phyloP scores from a whole-genome alignment of 1,139 yeast species.

The Starmera stellimalicola region DNA sequence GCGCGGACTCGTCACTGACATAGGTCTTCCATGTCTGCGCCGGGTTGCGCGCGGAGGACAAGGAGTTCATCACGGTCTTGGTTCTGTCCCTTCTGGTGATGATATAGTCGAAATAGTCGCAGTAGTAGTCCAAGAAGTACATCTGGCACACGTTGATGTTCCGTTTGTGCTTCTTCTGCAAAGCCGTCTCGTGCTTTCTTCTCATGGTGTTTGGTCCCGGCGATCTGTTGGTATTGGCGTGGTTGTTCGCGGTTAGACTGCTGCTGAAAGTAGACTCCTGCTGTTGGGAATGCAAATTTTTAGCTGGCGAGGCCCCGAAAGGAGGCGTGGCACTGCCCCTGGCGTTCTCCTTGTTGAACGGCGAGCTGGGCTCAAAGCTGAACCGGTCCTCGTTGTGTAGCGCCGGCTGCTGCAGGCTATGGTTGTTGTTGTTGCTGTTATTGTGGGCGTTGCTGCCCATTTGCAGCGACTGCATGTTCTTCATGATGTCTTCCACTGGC shows the following conservation, averaged over 20 bases:
- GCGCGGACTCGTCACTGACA: constrained; percentile 75
- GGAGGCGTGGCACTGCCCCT: constrained; percentile 19
- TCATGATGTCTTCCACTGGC: constrained; percentile 17
- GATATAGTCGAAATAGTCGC: constrained; percentile 91
- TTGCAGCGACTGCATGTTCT: constrained; percentile 18
- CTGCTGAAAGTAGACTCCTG: too few relatives aligned
- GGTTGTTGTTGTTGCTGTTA: constrained; percentile 1
- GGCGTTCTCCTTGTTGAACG: constrained; percentile 28
- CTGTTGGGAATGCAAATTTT: not conserved
- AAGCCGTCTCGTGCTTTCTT: constrained; percentile 1
- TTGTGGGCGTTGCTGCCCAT: constrained; percentile 5
- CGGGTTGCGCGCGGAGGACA: constrained; percentile 28
- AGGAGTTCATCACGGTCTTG: constrained; percentile 51
- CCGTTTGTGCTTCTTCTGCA: constrained; percentile 59
- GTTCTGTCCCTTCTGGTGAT: constrained; percentile 78
- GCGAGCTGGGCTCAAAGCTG: constrained; percentile 19
- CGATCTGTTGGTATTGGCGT: constrained; percentile 1
- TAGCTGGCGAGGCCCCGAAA: not conserved
- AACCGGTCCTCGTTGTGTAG: too few relatives aligned
- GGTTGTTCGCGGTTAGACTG: not conserved
- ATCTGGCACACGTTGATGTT: constrained; percentile 72
- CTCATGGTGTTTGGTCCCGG: not conserved
- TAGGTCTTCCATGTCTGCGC: constrained; percentile 75
- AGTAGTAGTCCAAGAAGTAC: constrained; percentile 88
- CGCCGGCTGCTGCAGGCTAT: too few relatives aligned